Base-by-base conservation (phyloP, 1,139 yeast species). In the Candida tetrigidarum region DNA sequence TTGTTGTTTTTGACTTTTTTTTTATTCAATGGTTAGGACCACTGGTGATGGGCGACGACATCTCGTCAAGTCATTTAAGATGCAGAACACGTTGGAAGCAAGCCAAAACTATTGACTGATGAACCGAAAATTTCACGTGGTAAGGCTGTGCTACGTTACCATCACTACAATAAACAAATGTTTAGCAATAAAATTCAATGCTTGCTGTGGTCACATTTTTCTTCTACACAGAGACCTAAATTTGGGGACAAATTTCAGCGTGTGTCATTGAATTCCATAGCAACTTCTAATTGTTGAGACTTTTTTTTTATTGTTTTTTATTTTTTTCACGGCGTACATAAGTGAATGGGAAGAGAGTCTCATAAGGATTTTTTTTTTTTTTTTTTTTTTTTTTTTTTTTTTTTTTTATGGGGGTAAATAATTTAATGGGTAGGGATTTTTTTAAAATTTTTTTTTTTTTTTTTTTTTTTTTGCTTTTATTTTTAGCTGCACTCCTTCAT, bases 181-280 rank as follows among this genome's bases (percentile, higher is more conserved):
- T n/a, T n/a, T n/a, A n/a, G n/a, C n/a, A n/a, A n/a, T n/a, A n/a
- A n/a, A n/a, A n/a, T n/a, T n/a, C n/a, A n/a, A n/a, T n/a, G n/a
- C n/a, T n/a, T n/a, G n/a, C n/a, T n/a, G n/a, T n/a, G 25, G 25
- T 22, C 25, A 22, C 25, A 22, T 22, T 22, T 22, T 22, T 22
- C 9, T 10, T 22, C 9, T 22, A 7, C 9, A 29, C 33, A 29
- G 16, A 29, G 10, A 29, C 12, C 12, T 8, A 30, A 30, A 32
- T 32, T 32, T 6, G 11, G 7, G 23, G 15, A 30, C n/a, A 30
- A 30, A 32, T 32, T 32, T 6, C 20, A 18, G 23, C 36, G 14
- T 14, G 25, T 33, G 37, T 33, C 37, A 33, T 33, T 33, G 23
- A 19, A 33, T 33, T 33, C 15, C 37, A 33, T 10, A 33, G 37